phyloP scores from a whole-genome alignment of 2,329 filamentous ascomycete genomes.

The Rachicladosporium sp. region DNA sequence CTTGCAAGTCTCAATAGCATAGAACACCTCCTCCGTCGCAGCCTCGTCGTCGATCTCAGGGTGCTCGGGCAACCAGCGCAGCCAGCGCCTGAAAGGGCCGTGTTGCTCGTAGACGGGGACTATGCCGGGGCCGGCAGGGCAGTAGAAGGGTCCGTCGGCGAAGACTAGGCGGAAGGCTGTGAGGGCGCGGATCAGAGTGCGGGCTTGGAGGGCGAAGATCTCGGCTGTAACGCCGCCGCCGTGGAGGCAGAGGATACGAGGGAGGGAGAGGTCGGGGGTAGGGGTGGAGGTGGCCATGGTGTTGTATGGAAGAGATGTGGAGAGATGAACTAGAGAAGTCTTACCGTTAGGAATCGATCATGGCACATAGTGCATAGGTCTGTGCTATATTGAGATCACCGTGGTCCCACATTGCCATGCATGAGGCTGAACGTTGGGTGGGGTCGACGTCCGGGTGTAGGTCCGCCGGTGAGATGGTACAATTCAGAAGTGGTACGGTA shows the following conservation, averaged over 20 bases:
- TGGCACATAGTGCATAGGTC: no score
- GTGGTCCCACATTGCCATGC: no score
- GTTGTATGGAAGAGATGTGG: no score
- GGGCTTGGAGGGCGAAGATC: constrained; percentile 58
- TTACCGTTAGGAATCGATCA: no score
- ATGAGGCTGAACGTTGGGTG: no score
- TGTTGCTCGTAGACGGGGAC: constrained; percentile 51
- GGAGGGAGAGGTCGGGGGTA: constrained; percentile 22
- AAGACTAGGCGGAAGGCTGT: constrained; percentile 58
- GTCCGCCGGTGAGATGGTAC: no score
- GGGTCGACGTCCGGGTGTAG: no score
- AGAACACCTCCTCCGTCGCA: constrained; percentile 35
- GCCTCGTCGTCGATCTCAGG: constrained; percentile 39
- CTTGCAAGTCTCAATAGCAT: constrained; percentile 34
- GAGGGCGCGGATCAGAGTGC: constrained; percentile 41
- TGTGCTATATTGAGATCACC: no score
- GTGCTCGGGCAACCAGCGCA: constrained; percentile 51
- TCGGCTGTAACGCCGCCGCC: constrained; percentile 62
- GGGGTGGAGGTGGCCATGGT: background rate
- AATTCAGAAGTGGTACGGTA: no score
- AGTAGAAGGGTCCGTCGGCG: constrained; percentile 56
- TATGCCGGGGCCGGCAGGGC: constrained; percentile 49
- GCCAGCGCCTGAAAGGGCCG: constrained; percentile 53
- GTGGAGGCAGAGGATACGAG: constrained; percentile 69
- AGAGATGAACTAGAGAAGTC: no score